Conservation (phyloP, 441 rosid species). For the Manihot esculenta region DNA sequence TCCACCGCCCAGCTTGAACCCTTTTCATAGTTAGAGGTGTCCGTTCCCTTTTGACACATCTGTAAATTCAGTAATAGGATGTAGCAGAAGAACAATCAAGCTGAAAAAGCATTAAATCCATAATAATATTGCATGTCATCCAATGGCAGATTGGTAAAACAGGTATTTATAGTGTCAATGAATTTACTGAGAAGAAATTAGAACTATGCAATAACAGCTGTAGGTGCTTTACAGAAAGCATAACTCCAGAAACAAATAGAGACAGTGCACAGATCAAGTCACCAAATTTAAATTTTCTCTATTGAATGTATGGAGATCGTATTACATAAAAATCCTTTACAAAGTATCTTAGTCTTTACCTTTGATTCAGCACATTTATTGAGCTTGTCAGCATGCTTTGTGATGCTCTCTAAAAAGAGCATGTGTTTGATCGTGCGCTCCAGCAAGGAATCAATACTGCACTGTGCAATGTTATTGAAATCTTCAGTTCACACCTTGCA, state of each 20-base stretch:
- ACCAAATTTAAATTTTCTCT: slow-evolving; percentile 9
- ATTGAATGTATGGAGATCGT: slow-evolving; percentile 4
- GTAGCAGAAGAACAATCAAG: not conserved
- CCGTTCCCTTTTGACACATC: slow-evolving; percentile 63
- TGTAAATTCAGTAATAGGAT: slow-evolving; percentile 37
- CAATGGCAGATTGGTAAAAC: not conserved
- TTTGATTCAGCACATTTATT: slow-evolving; percentile 63
- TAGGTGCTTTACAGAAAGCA: not conserved
- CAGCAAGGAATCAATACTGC: slow-evolving; percentile 95
- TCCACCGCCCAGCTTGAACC: slow-evolving; percentile 97
- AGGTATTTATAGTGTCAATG: not conserved
- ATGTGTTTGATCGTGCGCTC: slow-evolving; percentile 95
- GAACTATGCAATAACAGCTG: slow-evolving; percentile 2
- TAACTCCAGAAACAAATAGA: not conserved
- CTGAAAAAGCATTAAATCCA: slow-evolving; percentile 3
- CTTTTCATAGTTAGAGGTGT: slow-evolving; percentile 48
- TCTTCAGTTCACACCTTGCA: slow-evolving; percentile 34
- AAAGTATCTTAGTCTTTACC: slow-evolving; percentile 40
- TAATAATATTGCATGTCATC: not conserved
- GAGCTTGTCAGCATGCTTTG: slow-evolving; percentile 86
- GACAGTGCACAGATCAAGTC: not conserved
- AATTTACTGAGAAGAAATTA: not conserved
- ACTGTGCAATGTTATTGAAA: slow-evolving; percentile 52
- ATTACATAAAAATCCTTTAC: slow-evolving; percentile 10
- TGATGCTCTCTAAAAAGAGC: slow-evolving; percentile 77